phyloP scores from a whole-genome alignment of 768 basidiomycete genomes.

The Hygrocybe punicea region DNA sequence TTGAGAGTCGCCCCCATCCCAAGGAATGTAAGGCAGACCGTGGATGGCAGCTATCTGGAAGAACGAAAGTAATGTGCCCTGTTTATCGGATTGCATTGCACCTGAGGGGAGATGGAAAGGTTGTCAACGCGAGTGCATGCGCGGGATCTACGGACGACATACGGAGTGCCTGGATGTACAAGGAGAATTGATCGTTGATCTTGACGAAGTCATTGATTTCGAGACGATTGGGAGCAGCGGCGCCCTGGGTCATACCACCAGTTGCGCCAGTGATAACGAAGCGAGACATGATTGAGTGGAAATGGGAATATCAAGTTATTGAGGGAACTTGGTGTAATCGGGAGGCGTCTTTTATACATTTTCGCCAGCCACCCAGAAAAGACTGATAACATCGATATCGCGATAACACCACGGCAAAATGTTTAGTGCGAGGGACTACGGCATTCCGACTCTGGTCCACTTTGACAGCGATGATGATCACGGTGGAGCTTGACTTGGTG shows the following conservation, averaged over 20 bases:
- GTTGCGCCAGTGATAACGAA: conserved; percentile 29
- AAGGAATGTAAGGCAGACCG: conserved; percentile 45
- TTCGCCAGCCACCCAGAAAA: no score
- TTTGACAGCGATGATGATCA: no score
- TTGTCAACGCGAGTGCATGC: background rate
- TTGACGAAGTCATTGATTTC: conserved; percentile 46
- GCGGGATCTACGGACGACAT: conserved; percentile 12
- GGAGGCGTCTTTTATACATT: no score
- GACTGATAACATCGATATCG: no score
- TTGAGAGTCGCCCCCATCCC: conserved; percentile 39
- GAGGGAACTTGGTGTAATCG: no score
- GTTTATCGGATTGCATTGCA: conserved; percentile 28
- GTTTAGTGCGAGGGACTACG: no score
- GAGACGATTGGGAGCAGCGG: conserved; percentile 31
- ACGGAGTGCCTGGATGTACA: conserved; percentile 52
- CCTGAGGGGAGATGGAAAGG: conserved; percentile 18
- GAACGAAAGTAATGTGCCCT: conserved; percentile 36
- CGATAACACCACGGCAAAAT: no score
- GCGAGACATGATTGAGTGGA: background rate
- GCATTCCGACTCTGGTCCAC: no score
- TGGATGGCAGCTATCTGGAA: conserved; percentile 52
- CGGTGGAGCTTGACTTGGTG: no score
- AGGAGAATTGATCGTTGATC: conserved; percentile 44
- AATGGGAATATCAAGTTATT: no score
- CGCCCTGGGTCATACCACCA: conserved; percentile 9